Evolutionary conservation across 371 early-diverging fungal species (phyloP), one percentile per base, ranked within the genome.

Genomic region (Furculomyces boomerangus): DNA sequence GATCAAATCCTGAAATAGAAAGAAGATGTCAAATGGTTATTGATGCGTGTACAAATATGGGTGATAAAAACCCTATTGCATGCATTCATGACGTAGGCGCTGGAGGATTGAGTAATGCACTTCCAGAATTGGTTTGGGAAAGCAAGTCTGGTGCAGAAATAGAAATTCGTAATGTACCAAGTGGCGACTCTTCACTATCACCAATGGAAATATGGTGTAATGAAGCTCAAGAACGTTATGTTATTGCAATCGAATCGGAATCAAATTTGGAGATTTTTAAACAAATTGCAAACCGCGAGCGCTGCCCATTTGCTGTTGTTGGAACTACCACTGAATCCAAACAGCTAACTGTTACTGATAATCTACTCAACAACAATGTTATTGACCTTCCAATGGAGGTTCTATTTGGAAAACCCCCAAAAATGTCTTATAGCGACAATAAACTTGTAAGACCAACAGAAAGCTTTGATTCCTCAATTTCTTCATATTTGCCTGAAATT

Each of bases 121-220:
- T 96, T 50, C 90, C 97, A 24, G 97, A 96, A 72, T 81, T 96
- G 56, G 97, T 96, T 7, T 90, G 94, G 64, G 97, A 94, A 67
- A 75, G 84, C 57, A 83, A 80, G 46, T 76, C 88, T 20, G 97
- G 97, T 58, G 95, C 93, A 35, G 63, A 67, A 14, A 84, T 96
- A 58, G 84, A 93, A 66, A 68, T 96, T 27, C 86, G 94, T 44
- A 75, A 80, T 37, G 79, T 96, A 32, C 90, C 84, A 27, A 78
- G 77, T 55, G 93, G 87, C 59, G 97, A 96, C 60, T 76, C 80
- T 20, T 71, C 80, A 57, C 81, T 96, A 84, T 88, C 89, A 30
- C 97, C 97, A 29, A 93, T 96, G 97, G 95, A 93, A 60, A 90
- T 96, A 50, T 96, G 97, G 97, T 96, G 95, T 72, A 96, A 96